Evolutionary conservation across 768 basidiomycete genomes (phyloP).

Genomic region (Tulasnella calospora): DNA sequence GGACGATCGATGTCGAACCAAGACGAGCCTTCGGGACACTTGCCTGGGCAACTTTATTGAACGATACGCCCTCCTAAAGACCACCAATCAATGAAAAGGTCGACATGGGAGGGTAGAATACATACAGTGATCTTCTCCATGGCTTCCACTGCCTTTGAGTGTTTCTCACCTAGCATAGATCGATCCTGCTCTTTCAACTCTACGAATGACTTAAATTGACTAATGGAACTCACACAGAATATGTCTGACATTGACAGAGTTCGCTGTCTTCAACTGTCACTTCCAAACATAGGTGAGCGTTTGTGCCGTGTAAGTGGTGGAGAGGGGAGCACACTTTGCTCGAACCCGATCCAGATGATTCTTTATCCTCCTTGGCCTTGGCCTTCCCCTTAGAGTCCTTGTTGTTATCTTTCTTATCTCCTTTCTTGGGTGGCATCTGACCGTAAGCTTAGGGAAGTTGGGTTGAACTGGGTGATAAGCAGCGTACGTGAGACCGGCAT

Average conservation of each 20-base stretch:
- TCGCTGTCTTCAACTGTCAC: conserved; percentile 60
- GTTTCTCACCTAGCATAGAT: conserved; percentile 52
- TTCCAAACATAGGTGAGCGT: conserved; percentile 2
- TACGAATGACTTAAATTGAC: background rate
- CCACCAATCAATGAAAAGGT: background rate
- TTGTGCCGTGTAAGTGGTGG: background rate
- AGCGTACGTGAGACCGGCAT: background rate
- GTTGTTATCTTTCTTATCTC: conserved; percentile 39
- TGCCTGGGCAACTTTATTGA: conserved; percentile 69
- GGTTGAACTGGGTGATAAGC: background rate
- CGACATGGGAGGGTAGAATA: background rate
- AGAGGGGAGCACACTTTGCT: background rate
- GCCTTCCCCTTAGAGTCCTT: conserved; percentile 31
- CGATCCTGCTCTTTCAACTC: background rate
- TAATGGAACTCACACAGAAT: conserved; percentile 52
- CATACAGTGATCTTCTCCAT: conserved; percentile 70
- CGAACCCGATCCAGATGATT: conserved; percentile 29
- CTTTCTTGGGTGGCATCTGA: conserved; percentile 38
- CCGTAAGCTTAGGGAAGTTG: background rate
- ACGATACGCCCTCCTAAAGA: conserved; percentile 63
- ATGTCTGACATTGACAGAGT: conserved; percentile 78
- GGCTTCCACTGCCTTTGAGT: conserved; percentile 72
- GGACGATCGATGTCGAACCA: background rate
- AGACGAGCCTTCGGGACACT: background rate
- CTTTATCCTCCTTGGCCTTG: conserved; percentile 28